These are phyloP conservation scores for Penicillium pancosmium DNA, from an alignment of 495 filamentous ascomycete genomes.

Conservation along the genomic window DNA sequence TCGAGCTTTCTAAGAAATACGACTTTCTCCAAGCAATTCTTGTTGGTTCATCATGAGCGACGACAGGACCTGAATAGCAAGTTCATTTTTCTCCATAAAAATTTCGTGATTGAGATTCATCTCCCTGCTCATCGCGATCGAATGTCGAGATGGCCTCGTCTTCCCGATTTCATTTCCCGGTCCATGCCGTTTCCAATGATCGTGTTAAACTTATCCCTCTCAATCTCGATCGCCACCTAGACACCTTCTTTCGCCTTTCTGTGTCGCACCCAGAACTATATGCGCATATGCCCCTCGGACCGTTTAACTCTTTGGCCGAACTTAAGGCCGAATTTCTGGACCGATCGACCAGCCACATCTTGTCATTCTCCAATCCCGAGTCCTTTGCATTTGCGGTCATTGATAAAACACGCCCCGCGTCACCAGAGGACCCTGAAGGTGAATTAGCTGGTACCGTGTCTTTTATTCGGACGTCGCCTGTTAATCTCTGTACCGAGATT, in stretches of 20 bases:
- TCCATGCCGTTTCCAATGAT: conserved; percentile 15
- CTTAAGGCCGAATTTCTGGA: conserved; percentile 19
- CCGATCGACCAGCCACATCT: conserved; percentile 7
- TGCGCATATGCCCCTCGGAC: conserved; percentile 17
- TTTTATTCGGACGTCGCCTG: conserved; percentile 19
- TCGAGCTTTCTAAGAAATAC: neutral
- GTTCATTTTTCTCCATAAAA: no score
- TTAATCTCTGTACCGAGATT: conserved; percentile 22
- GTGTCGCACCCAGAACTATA: conserved; percentile 21
- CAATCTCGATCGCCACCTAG: conserved; percentile 18
- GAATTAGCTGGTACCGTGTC: conserved; percentile 28
- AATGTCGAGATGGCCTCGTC: conserved; percentile 10
- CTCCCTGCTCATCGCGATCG: no score
- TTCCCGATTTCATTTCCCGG: conserved; percentile 16
- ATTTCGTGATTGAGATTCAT: no score
- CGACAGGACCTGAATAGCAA: no score
- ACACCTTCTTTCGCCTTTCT: conserved; percentile 22
- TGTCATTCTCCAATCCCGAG: conserved; percentile 24
- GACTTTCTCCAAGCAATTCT: neutral
- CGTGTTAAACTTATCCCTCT: conserved; percentile 24
- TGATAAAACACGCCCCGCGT: conserved; percentile 24
- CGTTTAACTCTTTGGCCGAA: conserved; percentile 9
- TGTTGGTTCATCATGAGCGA: neutral
- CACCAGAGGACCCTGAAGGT: conserved; percentile 24
- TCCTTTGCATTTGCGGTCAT: conserved; percentile 29